These are phyloP conservation scores for Kwoniella mangroviensis DNA, from an alignment of 768 basidiomycete species.

Conservation along the genomic window DNA sequence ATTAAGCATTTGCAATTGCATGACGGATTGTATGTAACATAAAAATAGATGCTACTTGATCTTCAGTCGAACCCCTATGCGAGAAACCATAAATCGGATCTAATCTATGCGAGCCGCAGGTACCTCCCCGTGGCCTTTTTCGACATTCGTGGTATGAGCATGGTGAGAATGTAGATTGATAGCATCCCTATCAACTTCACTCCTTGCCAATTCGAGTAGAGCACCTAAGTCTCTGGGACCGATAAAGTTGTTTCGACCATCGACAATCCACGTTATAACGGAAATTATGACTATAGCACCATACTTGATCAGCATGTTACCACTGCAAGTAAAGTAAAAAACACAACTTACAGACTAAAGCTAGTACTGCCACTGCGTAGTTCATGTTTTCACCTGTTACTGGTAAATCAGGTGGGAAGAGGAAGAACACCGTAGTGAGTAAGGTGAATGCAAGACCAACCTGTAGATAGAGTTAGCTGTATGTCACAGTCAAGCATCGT, in stretches of 20 bases:
- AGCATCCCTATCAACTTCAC: slow-evolving; percentile 20
- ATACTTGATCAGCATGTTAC: neutral
- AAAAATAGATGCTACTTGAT: too few species aligned
- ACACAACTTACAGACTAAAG: slow-evolving; percentile 37
- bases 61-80: too few species aligned
- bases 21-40: too few species aligned
- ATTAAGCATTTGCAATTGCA: too few species aligned
- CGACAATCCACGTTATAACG: slow-evolving; percentile 49
- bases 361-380: slow-evolving; percentile 52
- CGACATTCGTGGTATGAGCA: neutral
- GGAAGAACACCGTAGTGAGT: slow-evolving; percentile 56
- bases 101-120: neutral
- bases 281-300: slow-evolving; percentile 40
- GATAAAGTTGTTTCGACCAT: slow-evolving; percentile 51
- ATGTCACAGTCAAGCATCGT: too few species aligned
- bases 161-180: slow-evolving; percentile 5
- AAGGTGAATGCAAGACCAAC: slow-evolving; percentile 51
- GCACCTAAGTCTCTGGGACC: slow-evolving; percentile 50
- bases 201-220: slow-evolving; percentile 40
- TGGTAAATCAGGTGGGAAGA: slow-evolving; percentile 47
- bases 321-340: neutral
- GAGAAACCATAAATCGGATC: too few species aligned
- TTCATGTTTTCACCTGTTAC: slow-evolving; percentile 47
- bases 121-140: neutral
- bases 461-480: slow-evolving; percentile 8